Conservation (phyloP, 1,284 basidiomycete genomes). For the Trametes pubescens region DNA sequence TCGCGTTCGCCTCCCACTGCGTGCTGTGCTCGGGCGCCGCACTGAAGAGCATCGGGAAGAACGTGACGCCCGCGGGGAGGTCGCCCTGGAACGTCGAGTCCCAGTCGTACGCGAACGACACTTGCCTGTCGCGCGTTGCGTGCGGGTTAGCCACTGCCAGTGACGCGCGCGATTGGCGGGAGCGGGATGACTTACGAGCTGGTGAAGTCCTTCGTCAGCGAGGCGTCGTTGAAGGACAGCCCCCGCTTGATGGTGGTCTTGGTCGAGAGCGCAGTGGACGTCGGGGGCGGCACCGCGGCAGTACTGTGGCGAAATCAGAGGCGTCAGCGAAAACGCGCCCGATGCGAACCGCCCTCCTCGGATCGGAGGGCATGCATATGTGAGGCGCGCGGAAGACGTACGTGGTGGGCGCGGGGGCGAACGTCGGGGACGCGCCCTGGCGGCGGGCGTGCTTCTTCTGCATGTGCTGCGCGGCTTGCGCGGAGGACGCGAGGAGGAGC, state of each 20-base stretch:
- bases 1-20: slow-evolving; percentile 39
- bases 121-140: slow-evolving; percentile 27
- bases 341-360: neutral
- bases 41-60: slow-evolving; percentile 44
- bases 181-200: slow-evolving; percentile 29
- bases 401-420: slow-evolving; percentile 14
- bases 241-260: slow-evolving; percentile 38
- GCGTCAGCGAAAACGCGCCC: slow-evolving; percentile 4
- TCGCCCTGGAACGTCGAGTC: slow-evolving; percentile 31
- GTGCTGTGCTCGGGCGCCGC: slow-evolving; percentile 32
- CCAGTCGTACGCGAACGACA: slow-evolving; percentile 45
- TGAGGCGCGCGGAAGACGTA: slow-evolving; percentile 13
- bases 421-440: slow-evolving; percentile 34
- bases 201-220: slow-evolving; percentile 36
- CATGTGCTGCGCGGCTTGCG: slow-evolving; percentile 36
- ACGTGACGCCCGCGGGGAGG: slow-evolving; percentile 36
- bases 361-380: neutral
- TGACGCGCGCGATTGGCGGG: neutral
- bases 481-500: slow-evolving; percentile 37
- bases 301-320: neutral
- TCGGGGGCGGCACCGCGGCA: slow-evolving; percentile 11
- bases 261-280: slow-evolving; percentile 7
- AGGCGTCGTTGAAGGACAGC: slow-evolving; percentile 42
- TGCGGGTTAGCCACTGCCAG: neutral
- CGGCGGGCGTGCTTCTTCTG: slow-evolving; percentile 32